Evolutionary conservation across 129 eudicot species (phyloP).

Genomic region (Glebionis coronaria): DNA sequence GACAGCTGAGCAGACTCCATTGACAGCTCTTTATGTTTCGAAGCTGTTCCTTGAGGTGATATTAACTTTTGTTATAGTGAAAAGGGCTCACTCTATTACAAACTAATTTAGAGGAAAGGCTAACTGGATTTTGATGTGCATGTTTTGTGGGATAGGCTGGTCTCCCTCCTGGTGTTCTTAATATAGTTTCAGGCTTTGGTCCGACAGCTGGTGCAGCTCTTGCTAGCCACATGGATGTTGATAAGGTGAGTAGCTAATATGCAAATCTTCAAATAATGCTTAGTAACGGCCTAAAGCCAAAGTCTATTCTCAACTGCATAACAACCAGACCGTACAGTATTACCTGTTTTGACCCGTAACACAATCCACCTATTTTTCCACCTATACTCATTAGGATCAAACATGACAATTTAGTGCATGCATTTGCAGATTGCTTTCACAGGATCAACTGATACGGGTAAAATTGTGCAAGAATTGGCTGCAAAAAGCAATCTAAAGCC

Average conservation of each 20-base stretch:
- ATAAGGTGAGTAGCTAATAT: conserved; percentile 36
- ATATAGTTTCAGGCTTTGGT: conserved; percentile 57
- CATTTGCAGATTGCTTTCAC: conserved; percentile 55
- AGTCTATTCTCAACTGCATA: background rate
- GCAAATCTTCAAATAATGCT: background rate
- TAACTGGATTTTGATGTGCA: background rate
- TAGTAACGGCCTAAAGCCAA: too few species aligned
- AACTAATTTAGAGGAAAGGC: background rate
- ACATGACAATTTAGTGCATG: background rate
- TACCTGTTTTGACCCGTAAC: background rate
- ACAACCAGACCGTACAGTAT: background rate
- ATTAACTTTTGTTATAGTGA: conserved; percentile 1
- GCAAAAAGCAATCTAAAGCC: conserved; percentile 63
- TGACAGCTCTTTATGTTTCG: conserved; percentile 52
- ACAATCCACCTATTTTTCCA: background rate
- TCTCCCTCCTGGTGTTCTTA: conserved; percentile 64
- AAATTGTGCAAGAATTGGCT: conserved; percentile 49
- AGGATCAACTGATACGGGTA: conserved; percentile 60
- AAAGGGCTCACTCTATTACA: background rate
- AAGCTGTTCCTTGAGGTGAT: conserved; percentile 48
- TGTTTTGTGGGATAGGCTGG: conserved; percentile 46
- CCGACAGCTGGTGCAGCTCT: conserved; percentile 73
- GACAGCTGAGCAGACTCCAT: conserved; percentile 61
- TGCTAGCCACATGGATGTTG: conserved; percentile 66
- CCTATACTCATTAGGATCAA: background rate